Evolutionary conservation across 257 asterid genomes (phyloP).

Genomic region (Mentha longifolia): DNA sequence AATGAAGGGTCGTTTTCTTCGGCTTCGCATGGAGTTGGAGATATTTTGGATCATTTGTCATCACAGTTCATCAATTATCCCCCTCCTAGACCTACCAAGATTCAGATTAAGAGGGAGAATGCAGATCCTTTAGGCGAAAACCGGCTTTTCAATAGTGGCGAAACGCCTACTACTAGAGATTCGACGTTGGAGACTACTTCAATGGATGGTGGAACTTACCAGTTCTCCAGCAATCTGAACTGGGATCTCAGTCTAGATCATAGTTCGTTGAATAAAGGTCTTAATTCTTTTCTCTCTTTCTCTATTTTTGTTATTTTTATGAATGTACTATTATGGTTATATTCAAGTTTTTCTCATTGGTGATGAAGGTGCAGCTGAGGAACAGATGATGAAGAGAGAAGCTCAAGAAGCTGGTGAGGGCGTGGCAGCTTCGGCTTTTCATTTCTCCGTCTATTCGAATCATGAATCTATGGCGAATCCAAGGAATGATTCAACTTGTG

Average conservation of each 20-base stretch:
- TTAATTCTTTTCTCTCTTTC: neutral
- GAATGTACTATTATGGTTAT: constrained; percentile 1
- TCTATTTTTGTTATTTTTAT: constrained; percentile 1
- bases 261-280: constrained; percentile 59
- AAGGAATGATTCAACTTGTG: constrained; percentile 45
- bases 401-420: constrained; percentile 93
- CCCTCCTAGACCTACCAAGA: constrained; percentile 76
- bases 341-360: neutral
- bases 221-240: constrained; percentile 47
- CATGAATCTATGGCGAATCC: constrained; percentile 49
- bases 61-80: constrained; percentile 72
- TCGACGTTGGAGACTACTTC: constrained; percentile 35
- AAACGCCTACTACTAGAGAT: constrained; percentile 40
- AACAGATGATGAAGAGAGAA: constrained; percentile 76
- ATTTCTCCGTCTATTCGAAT: constrained; percentile 54
- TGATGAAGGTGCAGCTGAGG: constrained; percentile 69
- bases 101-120: constrained; percentile 66
- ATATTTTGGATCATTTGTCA: constrained; percentile 53
- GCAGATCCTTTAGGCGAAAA: constrained; percentile 47
- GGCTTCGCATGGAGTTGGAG: constrained; percentile 54
- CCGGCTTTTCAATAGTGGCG: constrained; percentile 37
- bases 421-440: constrained; percentile 87
- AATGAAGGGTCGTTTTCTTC: constrained; percentile 46
- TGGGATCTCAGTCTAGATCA: constrained; percentile 47
- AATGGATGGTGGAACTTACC: constrained; percentile 50